Evolutionary conservation across 768 basidiomycete species (phyloP), one percentile per base, ranked within the genome.

Genomic region (Lentinus tigrinus): DNA sequence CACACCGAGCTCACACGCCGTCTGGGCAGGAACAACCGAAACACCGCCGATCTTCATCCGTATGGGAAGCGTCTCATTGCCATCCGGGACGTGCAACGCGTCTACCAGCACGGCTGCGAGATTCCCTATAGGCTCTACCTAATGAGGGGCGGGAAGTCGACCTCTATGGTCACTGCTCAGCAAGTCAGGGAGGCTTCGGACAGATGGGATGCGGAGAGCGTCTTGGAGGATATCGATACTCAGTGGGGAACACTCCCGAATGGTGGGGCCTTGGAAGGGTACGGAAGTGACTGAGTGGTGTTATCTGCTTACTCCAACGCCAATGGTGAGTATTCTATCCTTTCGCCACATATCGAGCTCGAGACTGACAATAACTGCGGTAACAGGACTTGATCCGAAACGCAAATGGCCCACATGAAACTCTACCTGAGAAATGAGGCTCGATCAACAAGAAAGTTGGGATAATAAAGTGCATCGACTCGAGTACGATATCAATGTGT

Each of bases 151-250:
- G 1, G 16, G n/a, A 42, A n/a, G 40, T 9, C n/a, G 40, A 42
- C 16, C 14, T n/a, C 40, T 14, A 42, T n/a, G 8, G 40, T 42
- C 40, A 42, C 40, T 8, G 16, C 40, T n/a, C 0, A 42, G 23
- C 49, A 51, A 39, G 49, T 51, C 16, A 3, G 24, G 21, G 31
- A 23, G 1, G 49, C 49, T 6, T 28, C 26, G 9, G 21, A 51
- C 49, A 27, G 17, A 2, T 51, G 17, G 31, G 49, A 51, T 7
- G 51, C 26, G 13, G 34, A 16, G 37, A 31, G 51, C 10, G 9
- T 57, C 10, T 26, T 57, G 4, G 8, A 27, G 23, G 55, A 57
- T 16, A 57, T 57, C 40, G 55, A 57, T 27, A 57, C 47, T 1
- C 47, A 49, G 37, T 57, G 55, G 55, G 55, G 55, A 27, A 3